phyloP scores from a whole-genome alignment of 345 rosid genomes.

The Lepidium aucheri region DNA sequence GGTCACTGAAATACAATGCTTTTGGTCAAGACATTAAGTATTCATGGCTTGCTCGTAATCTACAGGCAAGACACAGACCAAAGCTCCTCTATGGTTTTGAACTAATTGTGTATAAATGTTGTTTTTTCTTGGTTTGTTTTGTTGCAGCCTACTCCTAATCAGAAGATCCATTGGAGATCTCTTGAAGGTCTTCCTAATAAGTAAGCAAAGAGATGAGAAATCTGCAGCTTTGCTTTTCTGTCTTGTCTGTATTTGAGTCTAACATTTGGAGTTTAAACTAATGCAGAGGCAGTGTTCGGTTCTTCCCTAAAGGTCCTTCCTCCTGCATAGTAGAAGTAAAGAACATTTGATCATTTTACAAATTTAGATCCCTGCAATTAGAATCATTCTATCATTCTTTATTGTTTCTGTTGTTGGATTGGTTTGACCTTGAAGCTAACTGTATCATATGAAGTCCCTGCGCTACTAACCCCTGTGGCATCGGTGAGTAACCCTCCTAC shows the following conservation, averaged over 20 bases:
- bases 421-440: slow-evolving; percentile 52
- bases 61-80: slow-evolving; percentile 49
- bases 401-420: background rate
- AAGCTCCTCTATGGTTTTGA: background rate
- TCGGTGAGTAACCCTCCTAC: slow-evolving; percentile 44
- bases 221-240: background rate
- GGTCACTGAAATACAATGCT: slow-evolving; percentile 82
- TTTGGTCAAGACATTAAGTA: slow-evolving; percentile 70
- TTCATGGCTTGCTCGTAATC: slow-evolving; percentile 94
- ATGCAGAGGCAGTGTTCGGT: slow-evolving; percentile 78
- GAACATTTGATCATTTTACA: background rate
- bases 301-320: slow-evolving; percentile 68
- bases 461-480: slow-evolving; percentile 65
- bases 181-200: slow-evolving; percentile 88
- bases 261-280: background rate
- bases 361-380: background rate
- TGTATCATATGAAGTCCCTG: slow-evolving; percentile 90
- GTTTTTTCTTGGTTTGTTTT: background rate
- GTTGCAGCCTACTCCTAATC: slow-evolving; percentile 77
- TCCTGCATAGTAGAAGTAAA: slow-evolving; percentile 78
- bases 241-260: background rate
- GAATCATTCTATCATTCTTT: background rate
- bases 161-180: slow-evolving; percentile 93
- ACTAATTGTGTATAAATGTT: background rate
- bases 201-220: slow-evolving; percentile 22